Evolutionary conservation across 2,329 filamentous ascomycete genomes (phyloP), one percentile per base, ranked within the genome.

Genomic region (Fusarium oligoseptatum): DNA sequence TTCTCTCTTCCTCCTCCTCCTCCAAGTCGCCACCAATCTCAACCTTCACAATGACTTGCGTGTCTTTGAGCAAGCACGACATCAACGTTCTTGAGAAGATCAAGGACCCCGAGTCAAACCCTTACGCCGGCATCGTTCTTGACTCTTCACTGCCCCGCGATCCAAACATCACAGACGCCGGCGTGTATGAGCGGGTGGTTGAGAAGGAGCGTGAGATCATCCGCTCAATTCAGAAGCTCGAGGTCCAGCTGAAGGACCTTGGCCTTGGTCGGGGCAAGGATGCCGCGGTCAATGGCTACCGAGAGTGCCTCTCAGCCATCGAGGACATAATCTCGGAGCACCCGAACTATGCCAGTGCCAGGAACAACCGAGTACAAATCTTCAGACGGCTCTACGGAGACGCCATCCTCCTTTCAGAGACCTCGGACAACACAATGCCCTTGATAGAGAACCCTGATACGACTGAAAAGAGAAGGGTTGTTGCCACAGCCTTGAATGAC

Each of bases 331-430:
- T 95, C 45, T 78, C 84, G 3, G 82, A 88, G 27, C 80, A 90
- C 63, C 92, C 93, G 4, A 82, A 84, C 36, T 95, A 95, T 81
- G 92, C 93, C 24, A 94, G 92, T 72, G 92, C 91, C 7, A 88
- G 90, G 67, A 93, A 95, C 80, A 95, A 96, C 82, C 88, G 93
- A 60, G 93, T 92, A 3, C 94, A 95, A 81, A 87, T 92, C 10
- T 77, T 88, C 34, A 85, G 92, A 24, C 85, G 92, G 57, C 82
- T 91, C 66, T 91, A 92, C 72, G 92, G 91, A 12, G 91, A 93
- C 78, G 83, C 85, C 3, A 85, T 91, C 78, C 82, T 92, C 24
- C 80, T 91, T 39, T 76, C 81, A 27, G 80, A 83, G 27, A 83
- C 82, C 15, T 78, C 80, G 0, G 81, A 81, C 55, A 82, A 79